Conservation (phyloP, 2,329 filamentous ascomycete species). For the Beauveria asiatica region DNA sequence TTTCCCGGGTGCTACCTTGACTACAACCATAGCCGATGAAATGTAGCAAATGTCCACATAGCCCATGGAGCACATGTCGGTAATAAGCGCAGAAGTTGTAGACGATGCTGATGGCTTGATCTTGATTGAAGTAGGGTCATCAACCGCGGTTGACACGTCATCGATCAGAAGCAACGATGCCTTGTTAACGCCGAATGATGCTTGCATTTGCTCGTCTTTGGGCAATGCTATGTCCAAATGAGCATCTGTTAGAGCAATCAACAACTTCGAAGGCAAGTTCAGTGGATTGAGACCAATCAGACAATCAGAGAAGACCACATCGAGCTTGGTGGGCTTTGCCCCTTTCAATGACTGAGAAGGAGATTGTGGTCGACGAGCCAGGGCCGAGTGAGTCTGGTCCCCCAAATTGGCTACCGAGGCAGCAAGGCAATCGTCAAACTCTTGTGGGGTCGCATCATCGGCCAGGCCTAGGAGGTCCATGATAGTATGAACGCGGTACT, state of each 20-base stretch:
- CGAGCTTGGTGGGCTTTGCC: constrained; percentile 55
- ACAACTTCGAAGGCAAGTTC: constrained; percentile 62
- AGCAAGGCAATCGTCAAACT: constrained; percentile 66
- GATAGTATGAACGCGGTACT: constrained; percentile 79
- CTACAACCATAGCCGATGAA: constrained; percentile 64
- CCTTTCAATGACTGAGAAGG: constrained; percentile 21
- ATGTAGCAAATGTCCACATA: constrained; percentile 84
- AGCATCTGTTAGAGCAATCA: constrained; percentile 72
- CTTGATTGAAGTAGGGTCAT: constrained; percentile 11
- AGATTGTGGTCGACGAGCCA: constrained; percentile 24
- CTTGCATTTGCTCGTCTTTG: constrained; percentile 54
- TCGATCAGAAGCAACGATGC: constrained; percentile 79
- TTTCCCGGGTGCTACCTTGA: constrained; percentile 47
- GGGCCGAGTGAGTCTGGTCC: constrained; percentile 48
- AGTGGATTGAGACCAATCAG: constrained; percentile 78
- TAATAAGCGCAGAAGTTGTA: constrained; percentile 41
- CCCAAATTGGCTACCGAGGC: constrained; percentile 72
- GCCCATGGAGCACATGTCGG: constrained; percentile 54
- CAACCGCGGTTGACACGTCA: constrained; percentile 41
- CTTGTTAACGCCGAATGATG: constrained; percentile 63
- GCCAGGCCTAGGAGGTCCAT: constrained; percentile 69
- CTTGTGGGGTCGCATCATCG: constrained; percentile 59
- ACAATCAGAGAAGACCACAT: constrained; percentile 73
- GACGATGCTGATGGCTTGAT: constrained; percentile 22
- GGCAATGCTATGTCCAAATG: constrained; percentile 61